Evolutionary conservation across 176 grass and related monocot genomes (phyloP).

Genomic region (Lolium multiflorum): DNA sequence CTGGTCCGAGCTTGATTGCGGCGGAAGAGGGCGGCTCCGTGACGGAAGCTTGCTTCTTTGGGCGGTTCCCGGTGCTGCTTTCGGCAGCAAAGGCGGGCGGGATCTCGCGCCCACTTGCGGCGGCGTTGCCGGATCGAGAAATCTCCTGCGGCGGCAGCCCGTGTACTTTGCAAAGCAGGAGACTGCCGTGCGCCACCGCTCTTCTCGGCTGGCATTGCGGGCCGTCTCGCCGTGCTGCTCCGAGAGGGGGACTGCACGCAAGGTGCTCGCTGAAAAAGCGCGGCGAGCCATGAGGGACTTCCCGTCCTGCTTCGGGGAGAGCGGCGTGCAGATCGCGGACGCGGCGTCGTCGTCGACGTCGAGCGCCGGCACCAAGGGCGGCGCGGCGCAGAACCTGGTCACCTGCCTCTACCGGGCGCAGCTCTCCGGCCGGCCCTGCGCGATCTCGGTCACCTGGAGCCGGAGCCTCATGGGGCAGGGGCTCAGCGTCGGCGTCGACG

Average conservation of each 20-base stretch:
- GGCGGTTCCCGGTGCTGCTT: constrained; percentile 36
- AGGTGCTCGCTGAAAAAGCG: constrained; percentile 44
- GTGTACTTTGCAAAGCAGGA: neutral
- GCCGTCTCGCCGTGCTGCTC: constrained; percentile 32
- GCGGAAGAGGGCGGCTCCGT: too few relatives aligned
- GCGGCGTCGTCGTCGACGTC: constrained; percentile 55
- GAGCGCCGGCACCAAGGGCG: constrained; percentile 46
- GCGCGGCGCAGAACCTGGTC: constrained; percentile 61
- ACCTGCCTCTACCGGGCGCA: too few relatives aligned
- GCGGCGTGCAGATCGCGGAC: constrained; percentile 77
- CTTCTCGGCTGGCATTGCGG: constrained; percentile 32
- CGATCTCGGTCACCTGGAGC: too few relatives aligned
- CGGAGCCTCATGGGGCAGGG: too few relatives aligned
- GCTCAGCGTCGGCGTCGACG: too few relatives aligned
- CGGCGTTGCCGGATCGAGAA: constrained; percentile 48
- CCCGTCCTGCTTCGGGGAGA: constrained; percentile 92
- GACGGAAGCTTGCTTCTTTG: too few relatives aligned
- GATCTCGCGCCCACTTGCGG: constrained; percentile 41
- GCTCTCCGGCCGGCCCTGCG: too few relatives aligned
- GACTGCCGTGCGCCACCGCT: constrained; percentile 40
- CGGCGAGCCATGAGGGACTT: constrained; percentile 71
- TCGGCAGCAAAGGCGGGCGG: constrained; percentile 38
- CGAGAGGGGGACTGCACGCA: constrained; percentile 32
- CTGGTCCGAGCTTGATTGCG: too few relatives aligned
- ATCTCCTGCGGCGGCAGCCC: neutral